Evolutionary conservation across 1,139 yeast genomes (phyloP), one percentile per base, ranked within the genome.

Genomic region (Hemisphaericaspora subhashii): DNA sequence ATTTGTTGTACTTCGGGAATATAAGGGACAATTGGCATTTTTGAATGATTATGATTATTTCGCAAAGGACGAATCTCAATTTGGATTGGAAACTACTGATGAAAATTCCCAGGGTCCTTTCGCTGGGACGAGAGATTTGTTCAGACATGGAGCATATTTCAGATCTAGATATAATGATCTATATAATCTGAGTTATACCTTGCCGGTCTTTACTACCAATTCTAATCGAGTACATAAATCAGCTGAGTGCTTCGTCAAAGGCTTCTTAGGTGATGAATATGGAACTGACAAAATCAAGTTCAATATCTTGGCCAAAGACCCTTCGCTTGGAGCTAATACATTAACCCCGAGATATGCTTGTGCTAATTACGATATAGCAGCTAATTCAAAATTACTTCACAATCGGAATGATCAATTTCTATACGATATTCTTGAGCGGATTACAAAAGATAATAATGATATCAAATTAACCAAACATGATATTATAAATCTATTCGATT

Each of bases 401-500:
- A 33, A 46, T 16, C 59, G 50, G 39, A 44, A 50, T 36, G 46
- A 45, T 26, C 40, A 52, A 2, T 60, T 51, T 42, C 46, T 54
- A 37, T 31, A 47, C 4, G 38, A 37, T 15, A 53, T 54, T 31
- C 39, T 46, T 17, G 36, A 45, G n/a, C 46, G 67, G 35, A 49
- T 60, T 35, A 38, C 39, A 7, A 34, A 39, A 12, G 51, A 51
- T 9, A 58, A 63, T 47, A 56, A 59, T 3, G 59, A 54, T 11
- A 47, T 57, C 20, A 48, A 51, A 17, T 38, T 64, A 33, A 62
- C 68, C 3, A 47, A 57, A 6, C 35, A 46, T 9, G 82, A 80
- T 44, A 64, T 77, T 31, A 47, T 48, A 32, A 47, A 53, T 34
- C 44, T 75, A 46, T 58, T 68, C 45, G 54, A 57, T 26, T 59